Evolutionary conservation across 257 asterid species (phyloP).

Genomic region (Handroanthus guayacan): DNA sequence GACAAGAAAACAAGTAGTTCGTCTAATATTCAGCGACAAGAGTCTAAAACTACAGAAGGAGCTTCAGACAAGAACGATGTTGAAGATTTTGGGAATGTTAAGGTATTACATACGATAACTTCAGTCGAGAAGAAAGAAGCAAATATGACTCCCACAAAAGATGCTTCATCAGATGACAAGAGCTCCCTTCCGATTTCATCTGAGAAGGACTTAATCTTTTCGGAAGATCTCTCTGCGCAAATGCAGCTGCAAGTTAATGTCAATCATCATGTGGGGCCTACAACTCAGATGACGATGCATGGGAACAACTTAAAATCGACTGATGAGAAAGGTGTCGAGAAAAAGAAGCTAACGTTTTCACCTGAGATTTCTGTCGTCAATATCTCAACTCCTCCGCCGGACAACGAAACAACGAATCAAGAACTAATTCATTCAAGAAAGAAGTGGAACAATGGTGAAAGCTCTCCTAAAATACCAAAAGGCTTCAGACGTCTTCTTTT

Average conservation of each 20-base stretch:
- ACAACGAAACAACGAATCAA: conserved; percentile 42
- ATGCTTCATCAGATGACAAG: conserved; percentile 37
- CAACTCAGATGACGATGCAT: conserved; percentile 28
- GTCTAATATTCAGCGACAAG: conserved; percentile 37
- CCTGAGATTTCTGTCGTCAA: conserved; percentile 47
- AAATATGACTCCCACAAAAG: conserved; percentile 30
- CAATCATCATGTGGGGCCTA: conserved; percentile 24
- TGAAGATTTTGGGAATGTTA: conserved; percentile 45
- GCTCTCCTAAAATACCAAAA: conserved; percentile 62
- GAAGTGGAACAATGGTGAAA: conserved; percentile 74
- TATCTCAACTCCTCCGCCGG: conserved; percentile 60
- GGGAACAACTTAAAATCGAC: conserved; percentile 35
- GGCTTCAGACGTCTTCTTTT: conserved; percentile 78
- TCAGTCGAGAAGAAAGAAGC: conserved; percentile 51
- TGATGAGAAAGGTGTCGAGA: conserved; percentile 36
- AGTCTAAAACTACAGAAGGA: conserved; percentile 30
- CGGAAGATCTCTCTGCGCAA: conserved; percentile 32
- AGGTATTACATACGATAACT: conserved; percentile 50
- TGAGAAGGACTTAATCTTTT: conserved; percentile 26
- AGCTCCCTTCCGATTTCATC: conserved; percentile 30
- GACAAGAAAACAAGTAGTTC: conserved; percentile 31
- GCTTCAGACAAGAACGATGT: conserved; percentile 9
- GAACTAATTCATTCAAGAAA: conserved; percentile 54
- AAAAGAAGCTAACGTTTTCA: conserved; percentile 42
- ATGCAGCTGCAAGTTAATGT: conserved; percentile 23